Evolutionary conservation across 495 filamentous ascomycete species (phyloP).

Genomic region (Talaromyces wortmannii): DNA sequence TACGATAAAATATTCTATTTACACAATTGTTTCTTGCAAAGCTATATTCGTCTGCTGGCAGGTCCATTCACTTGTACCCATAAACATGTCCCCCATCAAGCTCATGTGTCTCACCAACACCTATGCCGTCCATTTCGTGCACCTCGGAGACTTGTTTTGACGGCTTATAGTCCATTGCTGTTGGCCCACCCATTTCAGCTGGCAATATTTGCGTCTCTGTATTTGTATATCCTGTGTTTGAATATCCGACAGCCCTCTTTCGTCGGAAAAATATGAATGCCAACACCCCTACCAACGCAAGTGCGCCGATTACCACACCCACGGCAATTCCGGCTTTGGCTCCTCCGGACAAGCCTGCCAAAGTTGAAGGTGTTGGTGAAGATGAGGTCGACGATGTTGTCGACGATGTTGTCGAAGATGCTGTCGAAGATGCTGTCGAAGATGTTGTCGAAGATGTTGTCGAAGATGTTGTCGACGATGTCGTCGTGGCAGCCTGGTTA

Average conservation of each 20-base stretch:
- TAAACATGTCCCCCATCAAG: background rate
- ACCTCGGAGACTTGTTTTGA: too few species aligned
- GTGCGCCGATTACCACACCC: background rate
- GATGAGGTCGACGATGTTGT: background rate
- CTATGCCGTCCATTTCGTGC: background rate
- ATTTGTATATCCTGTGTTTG: background rate
- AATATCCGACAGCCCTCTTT: background rate
- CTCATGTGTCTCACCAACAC: background rate
- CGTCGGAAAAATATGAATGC: background rate
- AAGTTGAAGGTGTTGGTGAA: background rate
- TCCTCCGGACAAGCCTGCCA: background rate
- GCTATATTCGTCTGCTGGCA: background rate
- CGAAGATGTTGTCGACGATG: background rate
- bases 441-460: background rate
- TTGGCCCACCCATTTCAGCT: background rate
- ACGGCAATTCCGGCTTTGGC: background rate
- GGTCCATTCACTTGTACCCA: background rate
- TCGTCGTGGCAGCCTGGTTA: background rate
- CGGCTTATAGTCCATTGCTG: too few species aligned
- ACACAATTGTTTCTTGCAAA: background rate
- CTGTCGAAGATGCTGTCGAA: background rate
- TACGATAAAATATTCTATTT: background rate
- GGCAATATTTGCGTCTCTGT: background rate
- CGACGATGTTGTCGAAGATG: background rate
- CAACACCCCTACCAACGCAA: background rate